phyloP scores from a whole-genome alignment of 1,284 basidiomycete species.

The Puccinia polysora region DNA sequence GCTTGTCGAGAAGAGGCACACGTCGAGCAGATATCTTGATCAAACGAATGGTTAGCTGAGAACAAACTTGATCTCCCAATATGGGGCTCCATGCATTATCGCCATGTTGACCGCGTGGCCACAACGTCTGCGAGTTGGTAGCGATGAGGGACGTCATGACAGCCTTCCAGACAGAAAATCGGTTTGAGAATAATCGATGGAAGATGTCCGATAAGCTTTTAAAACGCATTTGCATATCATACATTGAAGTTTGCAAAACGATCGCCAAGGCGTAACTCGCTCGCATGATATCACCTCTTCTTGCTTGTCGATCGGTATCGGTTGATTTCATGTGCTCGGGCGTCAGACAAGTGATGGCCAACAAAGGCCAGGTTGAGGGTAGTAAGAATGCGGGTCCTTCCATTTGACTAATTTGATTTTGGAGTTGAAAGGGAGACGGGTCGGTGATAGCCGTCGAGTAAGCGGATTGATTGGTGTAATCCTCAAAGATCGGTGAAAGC shows the following conservation, averaged over 20 bases:
- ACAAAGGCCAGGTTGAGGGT: conserved; percentile 33
- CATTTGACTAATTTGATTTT: conserved; percentile 22
- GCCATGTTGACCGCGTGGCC: background rate
- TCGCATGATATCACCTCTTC: conserved; percentile 5
- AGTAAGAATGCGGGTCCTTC: conserved; percentile 35
- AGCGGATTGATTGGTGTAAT: conserved; percentile 29
- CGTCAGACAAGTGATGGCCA: conserved; percentile 39
- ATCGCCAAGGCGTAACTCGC: conserved; percentile 21
- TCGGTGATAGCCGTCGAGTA: conserved; percentile 19
- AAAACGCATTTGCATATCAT: conserved; percentile 8
- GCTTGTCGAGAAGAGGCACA: background rate
- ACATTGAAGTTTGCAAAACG: conserved; percentile 17
- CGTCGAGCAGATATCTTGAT: conserved; percentile 6
- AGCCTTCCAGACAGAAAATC: conserved; percentile 6
- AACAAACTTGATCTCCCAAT: conserved; percentile 27
- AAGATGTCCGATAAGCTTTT: conserved; percentile 8
- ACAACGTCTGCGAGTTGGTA: conserved; percentile 23
- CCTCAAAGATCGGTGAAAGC: conserved; percentile 24
- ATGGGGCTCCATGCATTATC: conserved; percentile 5
- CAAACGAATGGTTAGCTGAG: conserved; percentile 24
- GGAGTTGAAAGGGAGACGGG: conserved; percentile 29
- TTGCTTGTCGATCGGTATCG: background rate
- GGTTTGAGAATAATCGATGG: background rate
- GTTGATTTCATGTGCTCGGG: conserved; percentile 11
- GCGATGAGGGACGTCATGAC: conserved; percentile 19